Evolutionary conservation across 495 filamentous ascomycete genomes (phyloP).

Genomic region (Astrothelium subdiscretum): DNA sequence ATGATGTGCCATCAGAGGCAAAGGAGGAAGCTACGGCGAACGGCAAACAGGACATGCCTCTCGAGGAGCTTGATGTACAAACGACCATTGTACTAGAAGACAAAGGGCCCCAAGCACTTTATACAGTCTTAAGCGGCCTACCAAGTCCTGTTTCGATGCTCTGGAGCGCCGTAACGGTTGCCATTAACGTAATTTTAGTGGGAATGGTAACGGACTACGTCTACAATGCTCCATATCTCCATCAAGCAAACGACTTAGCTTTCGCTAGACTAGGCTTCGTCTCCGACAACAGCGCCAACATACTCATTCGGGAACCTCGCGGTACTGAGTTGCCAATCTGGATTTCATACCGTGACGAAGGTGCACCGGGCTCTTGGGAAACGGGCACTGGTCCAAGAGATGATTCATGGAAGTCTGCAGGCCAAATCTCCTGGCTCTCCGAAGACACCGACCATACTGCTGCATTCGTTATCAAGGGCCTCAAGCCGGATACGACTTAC

Average conservation of each 20-base stretch:
- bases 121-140: constrained; percentile 61
- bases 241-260: constrained; percentile 62
- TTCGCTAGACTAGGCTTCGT: constrained; percentile 81
- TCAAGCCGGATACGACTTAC: constrained; percentile 56
- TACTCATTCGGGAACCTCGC: constrained; percentile 78
- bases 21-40: constrained; percentile 17
- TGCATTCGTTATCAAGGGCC: constrained; percentile 42
- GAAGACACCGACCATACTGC: constrained; percentile 74
- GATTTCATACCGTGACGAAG: constrained; percentile 46
- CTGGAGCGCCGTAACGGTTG: constrained; percentile 49
- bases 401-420: constrained; percentile 53
- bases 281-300: constrained; percentile 63
- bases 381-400: constrained; percentile 35
- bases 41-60: constrained; percentile 18
- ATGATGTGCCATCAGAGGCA: neutral
- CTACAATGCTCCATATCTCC: constrained; percentile 51
- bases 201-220: constrained; percentile 61
- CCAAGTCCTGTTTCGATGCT: constrained; percentile 56
- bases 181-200: constrained; percentile 57
- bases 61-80: constrained; percentile 29
- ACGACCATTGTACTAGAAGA: constrained; percentile 29
- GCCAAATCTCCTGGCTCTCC: constrained; percentile 49
- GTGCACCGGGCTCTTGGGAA: constrained; percentile 18
- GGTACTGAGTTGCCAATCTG: constrained; percentile 59
- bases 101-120: constrained; percentile 28